phyloP scores from a whole-genome alignment of 108 stramenopile species.

The Heterococcus sp. region DNA sequence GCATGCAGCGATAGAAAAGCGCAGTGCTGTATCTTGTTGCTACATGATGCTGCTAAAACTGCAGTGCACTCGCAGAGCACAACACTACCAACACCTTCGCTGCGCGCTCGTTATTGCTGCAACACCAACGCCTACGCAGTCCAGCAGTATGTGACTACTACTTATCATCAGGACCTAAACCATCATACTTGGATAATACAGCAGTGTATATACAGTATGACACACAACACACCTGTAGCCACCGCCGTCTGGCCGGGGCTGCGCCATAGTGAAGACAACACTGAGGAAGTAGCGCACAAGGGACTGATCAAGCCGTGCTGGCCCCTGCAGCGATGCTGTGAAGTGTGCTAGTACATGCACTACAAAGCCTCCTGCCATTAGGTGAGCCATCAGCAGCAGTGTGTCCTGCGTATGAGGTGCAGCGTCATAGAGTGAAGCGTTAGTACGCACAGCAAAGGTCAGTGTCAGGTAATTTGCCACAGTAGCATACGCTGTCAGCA shows the following conservation, averaged over 20 bases:
- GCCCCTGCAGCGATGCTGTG: background rate
- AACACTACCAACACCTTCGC: background rate
- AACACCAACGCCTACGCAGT: background rate
- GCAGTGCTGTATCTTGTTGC: too few relatives aligned
- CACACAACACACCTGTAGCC: background rate
- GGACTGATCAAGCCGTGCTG: background rate
- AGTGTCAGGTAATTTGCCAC: too few relatives aligned
- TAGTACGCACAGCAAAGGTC: too few relatives aligned
- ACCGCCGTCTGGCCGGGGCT: background rate
- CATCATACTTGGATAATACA: too few relatives aligned
- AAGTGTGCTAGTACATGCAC: background rate
- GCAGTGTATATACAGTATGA: too few relatives aligned
- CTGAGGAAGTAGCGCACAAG: background rate
- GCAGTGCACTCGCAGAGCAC: background rate
- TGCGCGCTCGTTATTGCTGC: background rate
- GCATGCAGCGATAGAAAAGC: background rate
- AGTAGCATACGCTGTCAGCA: too few relatives aligned
- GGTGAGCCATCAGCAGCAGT: background rate
- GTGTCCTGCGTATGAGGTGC: background rate
- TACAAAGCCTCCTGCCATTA: background rate
- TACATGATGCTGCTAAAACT: too few relatives aligned
- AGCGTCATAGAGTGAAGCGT: too few relatives aligned
- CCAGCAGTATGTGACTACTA: too few relatives aligned
- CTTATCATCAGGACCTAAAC: too few relatives aligned
- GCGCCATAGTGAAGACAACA: background rate